Evolutionary conservation across 495 filamentous ascomycete genomes (phyloP).

Genomic region (Podospora pseudopauciseta): DNA sequence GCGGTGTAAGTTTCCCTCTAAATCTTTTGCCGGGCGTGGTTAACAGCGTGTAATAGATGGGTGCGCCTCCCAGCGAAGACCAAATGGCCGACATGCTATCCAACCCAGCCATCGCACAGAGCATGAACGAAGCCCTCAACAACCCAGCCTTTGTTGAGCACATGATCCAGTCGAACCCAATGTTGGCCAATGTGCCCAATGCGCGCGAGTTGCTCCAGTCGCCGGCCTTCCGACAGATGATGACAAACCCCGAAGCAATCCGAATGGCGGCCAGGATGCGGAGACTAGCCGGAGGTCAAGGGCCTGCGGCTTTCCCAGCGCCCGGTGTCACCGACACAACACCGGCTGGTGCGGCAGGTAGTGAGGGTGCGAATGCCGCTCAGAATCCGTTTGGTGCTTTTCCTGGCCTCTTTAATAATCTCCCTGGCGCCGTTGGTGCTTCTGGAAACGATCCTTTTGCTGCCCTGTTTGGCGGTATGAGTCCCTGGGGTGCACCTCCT

Average conservation of each 20-base stretch:
- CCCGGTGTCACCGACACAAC: conserved; percentile 82
- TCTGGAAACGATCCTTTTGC: conserved; percentile 68
- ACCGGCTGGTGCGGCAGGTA: conserved; percentile 34
- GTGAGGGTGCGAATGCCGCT: conserved; percentile 22
- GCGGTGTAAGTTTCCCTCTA: conserved; percentile 70
- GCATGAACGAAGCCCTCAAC: conserved; percentile 88
- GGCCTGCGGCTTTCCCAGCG: conserved; percentile 64
- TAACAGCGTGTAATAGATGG: conserved; percentile 62
- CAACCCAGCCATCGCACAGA: conserved; percentile 76
- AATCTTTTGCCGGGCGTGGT: not conserved
- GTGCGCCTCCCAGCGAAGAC: conserved; percentile 74
- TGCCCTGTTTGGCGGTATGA: conserved; percentile 53
- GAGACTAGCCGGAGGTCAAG: conserved; percentile 59
- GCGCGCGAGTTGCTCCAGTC: conserved; percentile 80
- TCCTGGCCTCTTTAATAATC: conserved; percentile 26
- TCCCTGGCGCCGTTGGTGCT: conserved; percentile 25
- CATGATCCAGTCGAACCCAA: conserved; percentile 85
- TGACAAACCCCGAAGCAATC: conserved; percentile 86
- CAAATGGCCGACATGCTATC: conserved; percentile 78
- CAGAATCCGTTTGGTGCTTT: conserved; percentile 42
- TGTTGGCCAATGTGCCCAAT: conserved; percentile 79
- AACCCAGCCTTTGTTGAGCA: conserved; percentile 90
- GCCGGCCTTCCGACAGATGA: conserved; percentile 84
- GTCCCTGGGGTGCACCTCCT: conserved; percentile 20
- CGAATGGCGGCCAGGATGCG: conserved; percentile 77